These are phyloP conservation scores for Podaxis pistillaris DNA, from an alignment of 768 basidiomycete genomes.

Conservation along the genomic window DNA sequence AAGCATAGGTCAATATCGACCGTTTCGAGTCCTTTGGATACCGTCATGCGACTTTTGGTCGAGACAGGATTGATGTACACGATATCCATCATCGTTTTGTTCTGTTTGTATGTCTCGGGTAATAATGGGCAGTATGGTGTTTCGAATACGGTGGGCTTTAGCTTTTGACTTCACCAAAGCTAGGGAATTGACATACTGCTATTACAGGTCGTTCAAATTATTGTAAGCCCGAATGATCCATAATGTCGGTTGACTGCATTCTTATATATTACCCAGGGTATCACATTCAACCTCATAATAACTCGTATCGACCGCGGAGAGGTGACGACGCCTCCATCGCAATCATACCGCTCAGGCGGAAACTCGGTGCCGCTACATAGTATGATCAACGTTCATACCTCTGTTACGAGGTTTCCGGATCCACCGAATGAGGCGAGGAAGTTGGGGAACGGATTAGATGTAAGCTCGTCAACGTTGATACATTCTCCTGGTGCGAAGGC, in stretches of 20 bases:
- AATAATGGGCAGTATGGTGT: conserved; percentile 36
- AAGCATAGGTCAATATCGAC: conserved; percentile 22
- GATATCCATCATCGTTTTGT: conserved; percentile 31
- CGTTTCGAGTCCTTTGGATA: conserved; percentile 24
- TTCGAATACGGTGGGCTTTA: conserved; percentile 33
- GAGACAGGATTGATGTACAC: conserved; percentile 42
- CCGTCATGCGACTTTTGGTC: conserved; percentile 31
- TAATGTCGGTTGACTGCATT: neutral
- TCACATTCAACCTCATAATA: conserved; percentile 34
- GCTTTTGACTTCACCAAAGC: neutral
- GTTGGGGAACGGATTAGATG: neutral
- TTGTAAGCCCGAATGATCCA: conserved; percentile 23
- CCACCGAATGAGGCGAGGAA: neutral
- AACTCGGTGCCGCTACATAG: conserved; percentile 23
- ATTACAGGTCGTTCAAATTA: conserved; percentile 39
- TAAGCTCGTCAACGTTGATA: neutral
- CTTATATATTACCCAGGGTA: conserved; percentile 20
- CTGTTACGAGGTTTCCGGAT: conserved; percentile 25
- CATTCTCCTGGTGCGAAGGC: neutral
- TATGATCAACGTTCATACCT: conserved; percentile 31
- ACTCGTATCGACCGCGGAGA: conserved; percentile 24
- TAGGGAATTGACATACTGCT: neutral
- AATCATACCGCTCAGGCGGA: neutral
- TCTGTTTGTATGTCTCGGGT: conserved; percentile 32
- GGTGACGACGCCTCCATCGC: conserved; percentile 16